A percentile compares a stretch with the other conserved stretches of the same genome.
Evolutionary conservation across 1,284 basidiomycete species (phyloP).

Genomic region (Moesziomyces globuligerus): DNA sequence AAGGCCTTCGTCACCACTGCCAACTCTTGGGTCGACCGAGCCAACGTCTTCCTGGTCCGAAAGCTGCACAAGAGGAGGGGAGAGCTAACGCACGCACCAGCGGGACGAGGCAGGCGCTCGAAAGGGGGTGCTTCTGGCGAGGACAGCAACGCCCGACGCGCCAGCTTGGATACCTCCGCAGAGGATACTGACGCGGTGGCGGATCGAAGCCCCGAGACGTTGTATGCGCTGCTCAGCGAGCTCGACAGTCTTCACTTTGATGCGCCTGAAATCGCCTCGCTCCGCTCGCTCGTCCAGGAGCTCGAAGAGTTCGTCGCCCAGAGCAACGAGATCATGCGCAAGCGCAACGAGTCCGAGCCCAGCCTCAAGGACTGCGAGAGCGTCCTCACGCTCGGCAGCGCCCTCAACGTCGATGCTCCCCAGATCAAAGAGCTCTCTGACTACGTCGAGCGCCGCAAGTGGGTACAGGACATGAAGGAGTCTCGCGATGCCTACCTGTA

Average conservation of each 20-base stretch:
- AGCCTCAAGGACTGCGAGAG: conserved; percentile 75
- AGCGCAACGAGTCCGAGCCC: conserved; percentile 14
- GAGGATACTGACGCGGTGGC: conserved; percentile 21
- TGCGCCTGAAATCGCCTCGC: conserved; percentile 75
- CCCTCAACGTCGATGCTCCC: conserved; percentile 80
- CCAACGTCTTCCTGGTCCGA: conserved; percentile 69
- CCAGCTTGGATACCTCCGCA: conserved; percentile 24
- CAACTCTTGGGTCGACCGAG: conserved; percentile 82
- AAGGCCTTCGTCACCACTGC: conserved; percentile 82
- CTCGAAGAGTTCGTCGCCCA: conserved; percentile 75
- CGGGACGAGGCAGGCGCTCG: conserved; percentile 73
- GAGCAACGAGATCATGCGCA: conserved; percentile 69
- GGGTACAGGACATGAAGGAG: conserved; percentile 71
- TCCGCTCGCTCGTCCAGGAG: conserved; percentile 74
- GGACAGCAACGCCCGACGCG: conserved; percentile 17
- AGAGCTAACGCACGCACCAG: conserved; percentile 71
- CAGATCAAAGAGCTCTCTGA: conserved; percentile 79
- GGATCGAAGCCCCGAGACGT: conserved; percentile 44
- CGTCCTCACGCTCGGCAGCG: conserved; percentile 76
- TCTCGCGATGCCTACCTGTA: conserved; percentile 66
- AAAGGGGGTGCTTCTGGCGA: conserved; percentile 22
- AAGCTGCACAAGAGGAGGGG: conserved; percentile 68
- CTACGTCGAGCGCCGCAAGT: conserved; percentile 78
- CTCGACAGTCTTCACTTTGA: conserved; percentile 82
- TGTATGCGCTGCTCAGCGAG: conserved; percentile 74